Evolutionary conservation across 2,329 filamentous ascomycete species (phyloP).

Genomic region (Septoria petroselini): DNA sequence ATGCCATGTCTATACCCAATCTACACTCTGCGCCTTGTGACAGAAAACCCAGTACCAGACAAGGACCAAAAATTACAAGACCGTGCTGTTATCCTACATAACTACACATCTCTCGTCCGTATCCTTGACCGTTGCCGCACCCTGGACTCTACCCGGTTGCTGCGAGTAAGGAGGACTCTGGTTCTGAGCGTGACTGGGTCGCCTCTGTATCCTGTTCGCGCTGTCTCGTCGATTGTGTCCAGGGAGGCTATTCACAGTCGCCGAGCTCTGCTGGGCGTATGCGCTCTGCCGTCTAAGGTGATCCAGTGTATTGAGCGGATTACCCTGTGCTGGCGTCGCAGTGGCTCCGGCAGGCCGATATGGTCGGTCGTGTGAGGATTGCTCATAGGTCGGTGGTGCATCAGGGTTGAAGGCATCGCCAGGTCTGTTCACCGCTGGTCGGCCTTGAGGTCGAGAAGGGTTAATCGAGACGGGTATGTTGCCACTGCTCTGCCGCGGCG

Average conservation of each 20-base stretch:
- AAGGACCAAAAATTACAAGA: background rate
- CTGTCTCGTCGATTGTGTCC: slow-evolving; percentile 16
- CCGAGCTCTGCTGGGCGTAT: slow-evolving; percentile 24
- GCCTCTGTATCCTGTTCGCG: slow-evolving; percentile 22
- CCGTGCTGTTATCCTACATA: slow-evolving; percentile 41
- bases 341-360: slow-evolving; percentile 44
- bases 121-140: slow-evolving; percentile 31
- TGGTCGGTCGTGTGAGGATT: slow-evolving; percentile 56
- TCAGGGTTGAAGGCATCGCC: slow-evolving; percentile 47
- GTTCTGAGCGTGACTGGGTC: slow-evolving; percentile 24
- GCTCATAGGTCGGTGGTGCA: slow-evolving; percentile 64
- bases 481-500: slow-evolving; percentile 12
- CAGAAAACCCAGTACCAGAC: background rate
- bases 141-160: slow-evolving; percentile 17
- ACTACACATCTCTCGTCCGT: slow-evolving; percentile 46
- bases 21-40: no score
- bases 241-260: slow-evolving; percentile 18
- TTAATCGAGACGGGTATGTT: slow-evolving; percentile 19
- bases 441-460: slow-evolving; percentile 18
- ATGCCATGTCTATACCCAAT: no score
- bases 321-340: slow-evolving; percentile 33
- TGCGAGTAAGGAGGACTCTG: slow-evolving; percentile 4
- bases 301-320: slow-evolving; percentile 37
- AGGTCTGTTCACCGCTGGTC: slow-evolving; percentile 33
- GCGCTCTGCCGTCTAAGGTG: slow-evolving; percentile 34